Conservation (phyloP, 208 protist species). For the Leishmania tropica region DNA sequence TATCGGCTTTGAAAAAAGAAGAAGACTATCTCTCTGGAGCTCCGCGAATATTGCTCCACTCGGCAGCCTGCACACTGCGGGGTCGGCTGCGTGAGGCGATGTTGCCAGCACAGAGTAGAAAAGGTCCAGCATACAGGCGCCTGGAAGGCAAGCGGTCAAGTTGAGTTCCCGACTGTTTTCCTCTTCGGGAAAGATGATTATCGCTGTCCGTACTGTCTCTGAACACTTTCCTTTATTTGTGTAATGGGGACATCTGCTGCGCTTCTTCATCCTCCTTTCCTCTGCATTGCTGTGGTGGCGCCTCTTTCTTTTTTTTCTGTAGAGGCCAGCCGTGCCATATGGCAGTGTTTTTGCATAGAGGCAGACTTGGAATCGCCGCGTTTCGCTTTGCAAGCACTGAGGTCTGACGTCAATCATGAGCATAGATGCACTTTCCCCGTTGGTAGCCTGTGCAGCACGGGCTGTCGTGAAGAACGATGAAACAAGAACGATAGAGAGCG, state of each 20-base stretch:
- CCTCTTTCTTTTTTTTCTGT: slow-evolving; percentile 2
- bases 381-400: background rate
- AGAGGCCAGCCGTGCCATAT: background rate
- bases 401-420: slow-evolving; percentile 12
- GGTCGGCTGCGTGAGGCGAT: background rate
- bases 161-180: background rate
- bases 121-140: background rate
- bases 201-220: background rate
- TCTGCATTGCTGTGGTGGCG: background rate
- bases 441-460: slow-evolving; percentile 18
- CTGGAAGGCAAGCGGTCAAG: background rate
- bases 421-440: slow-evolving; percentile 6
- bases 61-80: background rate
- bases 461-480: slow-evolving; percentile 8
- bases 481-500: background rate
- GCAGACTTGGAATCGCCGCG: background rate
- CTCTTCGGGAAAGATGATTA: background rate
- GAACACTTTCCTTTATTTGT: background rate
- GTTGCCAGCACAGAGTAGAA: background rate
- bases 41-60: background rate
- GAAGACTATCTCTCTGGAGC: background rate
- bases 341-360: slow-evolving; percentile 13
- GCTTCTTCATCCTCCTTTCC: slow-evolving; percentile 9
- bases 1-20: background rate
- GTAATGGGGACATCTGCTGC: background rate